Conservation (phyloP, 805 yeast genomes). For the Ogataea paraovalis region DNA sequence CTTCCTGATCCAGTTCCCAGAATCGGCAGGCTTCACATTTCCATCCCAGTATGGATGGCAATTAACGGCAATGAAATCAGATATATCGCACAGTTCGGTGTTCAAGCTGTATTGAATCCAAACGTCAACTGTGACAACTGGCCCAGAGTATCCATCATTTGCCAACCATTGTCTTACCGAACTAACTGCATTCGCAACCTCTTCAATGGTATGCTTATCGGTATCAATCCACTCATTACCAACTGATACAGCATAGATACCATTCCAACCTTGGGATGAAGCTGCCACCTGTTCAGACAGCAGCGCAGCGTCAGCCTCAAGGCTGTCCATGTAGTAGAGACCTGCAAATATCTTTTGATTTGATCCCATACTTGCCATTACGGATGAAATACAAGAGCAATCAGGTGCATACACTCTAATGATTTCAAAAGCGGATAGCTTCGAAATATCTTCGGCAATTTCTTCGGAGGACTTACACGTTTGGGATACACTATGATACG, state of each 20-base stretch:
- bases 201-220: conserved; percentile 42
- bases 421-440: conserved; percentile 49
- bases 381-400: conserved; percentile 64
- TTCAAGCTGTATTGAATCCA: conserved; percentile 54
- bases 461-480: conserved; percentile 57
- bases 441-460: conserved; percentile 51
- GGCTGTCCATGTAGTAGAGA: conserved; percentile 49
- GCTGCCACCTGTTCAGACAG: conserved; percentile 42
- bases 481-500: conserved; percentile 55
- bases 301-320: conserved; percentile 38
- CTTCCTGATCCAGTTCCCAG: conserved; percentile 49
- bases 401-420: conserved; percentile 77
- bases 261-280: conserved; percentile 55
- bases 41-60: conserved; percentile 67
- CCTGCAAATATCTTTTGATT: conserved; percentile 68
- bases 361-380: conserved; percentile 48
- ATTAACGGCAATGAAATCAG: conserved; percentile 63
- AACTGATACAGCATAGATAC: conserved; percentile 58
- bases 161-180: conserved; percentile 43
- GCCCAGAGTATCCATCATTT: conserved; percentile 49
- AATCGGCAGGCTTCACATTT: conserved; percentile 41
- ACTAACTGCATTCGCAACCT: conserved; percentile 44
- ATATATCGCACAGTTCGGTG: conserved; percentile 48
- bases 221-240: conserved; percentile 63
- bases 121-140: conserved; percentile 62